These are phyloP conservation scores for Xylaria sp. DNA, from an alignment of 2,329 filamentous ascomycete species.

Conservation along the genomic window DNA sequence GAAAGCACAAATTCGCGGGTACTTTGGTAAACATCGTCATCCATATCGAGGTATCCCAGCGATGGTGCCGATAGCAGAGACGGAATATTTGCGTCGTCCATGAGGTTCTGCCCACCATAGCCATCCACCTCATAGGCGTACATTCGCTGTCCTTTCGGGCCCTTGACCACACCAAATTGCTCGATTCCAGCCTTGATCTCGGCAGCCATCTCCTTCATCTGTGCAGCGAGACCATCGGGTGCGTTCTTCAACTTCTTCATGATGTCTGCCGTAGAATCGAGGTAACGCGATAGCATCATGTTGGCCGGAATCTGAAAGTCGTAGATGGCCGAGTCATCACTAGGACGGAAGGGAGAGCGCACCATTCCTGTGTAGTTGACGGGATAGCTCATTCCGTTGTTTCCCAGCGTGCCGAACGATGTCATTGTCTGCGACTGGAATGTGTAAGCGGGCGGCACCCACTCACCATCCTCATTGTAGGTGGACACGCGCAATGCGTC, in stretches of 20 bases:
- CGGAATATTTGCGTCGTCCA: conserved; percentile 70
- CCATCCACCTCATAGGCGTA: conserved; percentile 76
- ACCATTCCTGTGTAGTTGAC: conserved; percentile 75
- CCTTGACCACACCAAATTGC: conserved; percentile 60
- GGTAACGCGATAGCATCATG: conserved; percentile 69
- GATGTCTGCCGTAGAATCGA: conserved; percentile 45
- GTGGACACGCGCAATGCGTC: conserved; percentile 68
- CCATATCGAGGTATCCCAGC: conserved; percentile 52
- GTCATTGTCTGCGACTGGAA: conserved; percentile 69
- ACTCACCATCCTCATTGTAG: conserved; percentile 29
- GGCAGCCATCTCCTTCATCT: conserved; percentile 54
- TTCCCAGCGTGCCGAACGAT: conserved; percentile 74
- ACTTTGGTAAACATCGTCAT: conserved; percentile 67
- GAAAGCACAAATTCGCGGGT: conserved; percentile 74
- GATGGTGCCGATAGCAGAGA: conserved; percentile 61
- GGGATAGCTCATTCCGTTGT: conserved; percentile 74
- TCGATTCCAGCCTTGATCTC: conserved; percentile 64
- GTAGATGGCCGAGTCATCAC: conserved; percentile 79
- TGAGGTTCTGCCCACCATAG: conserved; percentile 59
- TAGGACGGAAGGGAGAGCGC: conserved; percentile 82
- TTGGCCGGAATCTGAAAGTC: conserved; percentile 88
- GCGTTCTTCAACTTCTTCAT: conserved; percentile 40
- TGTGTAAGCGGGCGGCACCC: conserved; percentile 50
- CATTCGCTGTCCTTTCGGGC: conserved; percentile 41
- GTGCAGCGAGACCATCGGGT: conserved; percentile 39